These are phyloP conservation scores for Eucalyptus marginata DNA, from an alignment of 345 rosid species.

Conservation along the genomic window DNA sequence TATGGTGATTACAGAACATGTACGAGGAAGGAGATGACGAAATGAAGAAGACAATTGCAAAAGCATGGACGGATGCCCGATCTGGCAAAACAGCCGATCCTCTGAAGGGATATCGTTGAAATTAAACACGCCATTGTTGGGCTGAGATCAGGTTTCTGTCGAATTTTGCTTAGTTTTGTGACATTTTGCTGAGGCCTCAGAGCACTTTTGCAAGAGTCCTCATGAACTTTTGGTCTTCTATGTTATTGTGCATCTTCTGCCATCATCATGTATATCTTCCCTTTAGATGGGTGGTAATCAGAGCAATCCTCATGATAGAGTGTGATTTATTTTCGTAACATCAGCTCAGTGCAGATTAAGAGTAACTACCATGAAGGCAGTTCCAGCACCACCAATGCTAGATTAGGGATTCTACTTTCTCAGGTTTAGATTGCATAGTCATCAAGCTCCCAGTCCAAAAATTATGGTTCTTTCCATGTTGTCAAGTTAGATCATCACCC, in stretches of 20 bases:
- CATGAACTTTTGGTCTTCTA: not conserved
- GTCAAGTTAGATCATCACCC: not conserved
- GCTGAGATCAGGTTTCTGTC: not conserved
- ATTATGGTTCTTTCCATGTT: not conserved
- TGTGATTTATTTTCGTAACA: not conserved
- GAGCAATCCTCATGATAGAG: not conserved
- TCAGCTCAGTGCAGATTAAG: not conserved
- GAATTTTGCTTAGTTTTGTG: not conserved
- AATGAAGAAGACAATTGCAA: conserved; percentile 89
- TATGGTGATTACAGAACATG: conserved; percentile 49
- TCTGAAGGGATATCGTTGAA: conserved; percentile 33
- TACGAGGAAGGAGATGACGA: conserved; percentile 94
- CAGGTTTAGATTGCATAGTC: not conserved
- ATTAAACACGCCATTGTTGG: not conserved
- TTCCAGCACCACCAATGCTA: not conserved
- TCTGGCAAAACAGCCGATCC: conserved; percentile 79
- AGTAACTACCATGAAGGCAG: not conserved
- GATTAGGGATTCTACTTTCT: not conserved
- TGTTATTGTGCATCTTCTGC: not conserved
- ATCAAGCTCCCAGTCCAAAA: not conserved
- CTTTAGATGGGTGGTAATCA: not conserved
- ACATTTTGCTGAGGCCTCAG: not conserved
- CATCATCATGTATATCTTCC: not conserved
- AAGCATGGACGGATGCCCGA: conserved; percentile 98
- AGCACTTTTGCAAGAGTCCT: not conserved